These are phyloP conservation scores for Aristolochia californica DNA, from an alignment of 164 flowering plant genomes.

Conservation along the genomic window DNA sequence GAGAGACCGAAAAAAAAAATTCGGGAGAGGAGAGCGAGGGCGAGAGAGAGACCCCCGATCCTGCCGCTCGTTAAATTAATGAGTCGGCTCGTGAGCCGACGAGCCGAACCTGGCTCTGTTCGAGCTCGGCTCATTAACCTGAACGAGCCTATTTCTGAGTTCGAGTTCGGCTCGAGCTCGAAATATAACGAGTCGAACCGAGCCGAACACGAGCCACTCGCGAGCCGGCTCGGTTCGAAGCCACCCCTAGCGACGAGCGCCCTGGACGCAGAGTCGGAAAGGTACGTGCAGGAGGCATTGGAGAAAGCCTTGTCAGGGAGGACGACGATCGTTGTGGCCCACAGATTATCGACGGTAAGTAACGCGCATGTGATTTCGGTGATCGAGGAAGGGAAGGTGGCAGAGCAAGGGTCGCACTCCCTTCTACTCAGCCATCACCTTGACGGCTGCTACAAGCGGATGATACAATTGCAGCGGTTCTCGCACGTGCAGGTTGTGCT, in stretches of 20 bases:
- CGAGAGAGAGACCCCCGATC: too few species aligned
- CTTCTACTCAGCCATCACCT: constrained; percentile 72
- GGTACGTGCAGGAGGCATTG: constrained; percentile 74
- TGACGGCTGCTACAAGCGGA: constrained; percentile 79
- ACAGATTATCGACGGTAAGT: constrained; percentile 75
- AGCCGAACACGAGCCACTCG: too few species aligned
- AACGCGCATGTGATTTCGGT: constrained; percentile 86
- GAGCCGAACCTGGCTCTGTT: too few species aligned
- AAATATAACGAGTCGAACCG: too few species aligned
- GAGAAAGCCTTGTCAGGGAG: constrained; percentile 67
- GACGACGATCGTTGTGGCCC: constrained; percentile 86
- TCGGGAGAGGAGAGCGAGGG: too few species aligned
- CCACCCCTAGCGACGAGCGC: constrained; percentile 99
- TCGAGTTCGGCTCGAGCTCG: too few species aligned
- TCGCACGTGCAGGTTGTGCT: constrained; percentile 18
- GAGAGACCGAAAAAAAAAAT: too few species aligned
- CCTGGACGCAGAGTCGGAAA: constrained; percentile 88
- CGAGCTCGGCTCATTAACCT: too few species aligned
- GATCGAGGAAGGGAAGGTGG: constrained; percentile 91
- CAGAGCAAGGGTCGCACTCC: constrained; percentile 88
- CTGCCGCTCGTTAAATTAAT: too few species aligned
- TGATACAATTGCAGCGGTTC: constrained; percentile 88
- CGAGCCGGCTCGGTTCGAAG: too few species aligned
- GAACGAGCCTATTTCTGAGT: too few species aligned
- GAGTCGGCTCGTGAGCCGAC: too few species aligned